Percentiles rank a stretch among this genome's conserved stretches.
These are phyloP conservation scores for Schizosaccharomyces japonicus DNA, from an alignment of 805 yeast species.

Conservation along the genomic window DNA sequence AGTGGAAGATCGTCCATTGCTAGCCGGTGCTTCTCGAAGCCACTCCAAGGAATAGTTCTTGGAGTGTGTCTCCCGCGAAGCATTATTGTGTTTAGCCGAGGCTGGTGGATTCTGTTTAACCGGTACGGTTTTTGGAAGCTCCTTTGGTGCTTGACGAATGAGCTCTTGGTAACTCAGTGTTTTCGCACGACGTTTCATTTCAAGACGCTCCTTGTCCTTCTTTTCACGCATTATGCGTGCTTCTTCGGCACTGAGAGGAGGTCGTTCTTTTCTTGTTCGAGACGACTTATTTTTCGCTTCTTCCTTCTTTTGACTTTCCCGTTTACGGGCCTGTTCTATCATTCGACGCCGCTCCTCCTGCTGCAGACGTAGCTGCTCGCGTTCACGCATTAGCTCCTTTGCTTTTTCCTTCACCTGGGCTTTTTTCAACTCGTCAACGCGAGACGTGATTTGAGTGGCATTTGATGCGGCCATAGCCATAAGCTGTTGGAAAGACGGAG, in stretches of 20 bases:
- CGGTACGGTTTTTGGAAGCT: too few species aligned
- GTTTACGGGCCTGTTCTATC: neutral
- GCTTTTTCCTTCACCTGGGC: slow-evolving; percentile 1
- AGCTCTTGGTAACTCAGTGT: neutral
- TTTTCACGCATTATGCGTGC: neutral
- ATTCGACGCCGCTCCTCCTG: neutral
- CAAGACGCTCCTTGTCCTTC: neutral
- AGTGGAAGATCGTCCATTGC: too few species aligned
- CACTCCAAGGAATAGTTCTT: too few species aligned
- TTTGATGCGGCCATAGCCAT: neutral
- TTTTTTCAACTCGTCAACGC: neutral
- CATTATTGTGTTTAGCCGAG: too few species aligned
- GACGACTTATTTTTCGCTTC: neutral
- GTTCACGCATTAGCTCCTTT: neutral
- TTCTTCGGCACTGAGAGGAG: slow-evolving; percentile 2
- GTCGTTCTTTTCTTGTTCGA: neutral
- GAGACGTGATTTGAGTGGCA: neutral
- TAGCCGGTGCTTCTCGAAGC: too few species aligned
- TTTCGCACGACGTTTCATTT: neutral
- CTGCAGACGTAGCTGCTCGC: neutral
- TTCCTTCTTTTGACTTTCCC: neutral
- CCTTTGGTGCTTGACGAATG: slow-evolving; percentile 2
- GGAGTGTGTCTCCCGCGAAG: too few species aligned
- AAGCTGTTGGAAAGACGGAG: neutral
- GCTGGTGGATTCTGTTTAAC: too few species aligned